Conservation (phyloP, 768 basidiomycete genomes). For the Chalciporus sphaerocephalus region DNA sequence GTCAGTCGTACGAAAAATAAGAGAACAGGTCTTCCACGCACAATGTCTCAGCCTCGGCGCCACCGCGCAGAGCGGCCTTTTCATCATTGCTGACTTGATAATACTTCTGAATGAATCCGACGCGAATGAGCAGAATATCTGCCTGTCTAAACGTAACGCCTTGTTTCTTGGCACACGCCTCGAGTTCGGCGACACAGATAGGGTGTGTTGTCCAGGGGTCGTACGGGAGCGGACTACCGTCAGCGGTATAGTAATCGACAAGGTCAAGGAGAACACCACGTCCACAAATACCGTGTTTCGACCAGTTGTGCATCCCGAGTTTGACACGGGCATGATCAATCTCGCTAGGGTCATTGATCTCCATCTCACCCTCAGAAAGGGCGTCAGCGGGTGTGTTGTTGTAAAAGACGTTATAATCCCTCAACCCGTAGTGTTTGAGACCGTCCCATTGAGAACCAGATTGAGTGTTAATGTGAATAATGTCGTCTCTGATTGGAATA, state of each 20-base stretch:
- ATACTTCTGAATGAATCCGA: constrained; percentile 62
- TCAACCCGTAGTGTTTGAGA: constrained; percentile 52
- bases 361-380: constrained; percentile 43
- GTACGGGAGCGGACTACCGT: constrained; percentile 44
- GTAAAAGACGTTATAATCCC: constrained; percentile 54
- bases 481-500: constrained; percentile 38
- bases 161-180: constrained; percentile 54
- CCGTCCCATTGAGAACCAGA: constrained; percentile 72
- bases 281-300: constrained; percentile 64
- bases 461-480: constrained; percentile 65
- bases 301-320: constrained; percentile 72
- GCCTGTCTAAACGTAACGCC: constrained; percentile 55
- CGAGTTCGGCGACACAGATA: constrained; percentile 50
- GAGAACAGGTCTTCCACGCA: constrained; percentile 28
- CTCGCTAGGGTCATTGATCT: constrained; percentile 45
- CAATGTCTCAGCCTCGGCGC: constrained; percentile 45
- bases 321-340: constrained; percentile 45
- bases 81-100: constrained; percentile 39
- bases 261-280: constrained; percentile 66
- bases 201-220: constrained; percentile 58
- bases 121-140: constrained; percentile 57
- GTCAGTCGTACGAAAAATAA: not conserved
- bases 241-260: constrained; percentile 47
- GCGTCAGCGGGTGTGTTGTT: constrained; percentile 48
- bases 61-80: constrained; percentile 39